phyloP scores from a whole-genome alignment of 164 flowering plant species.

The Tinospora cordifolia region DNA sequence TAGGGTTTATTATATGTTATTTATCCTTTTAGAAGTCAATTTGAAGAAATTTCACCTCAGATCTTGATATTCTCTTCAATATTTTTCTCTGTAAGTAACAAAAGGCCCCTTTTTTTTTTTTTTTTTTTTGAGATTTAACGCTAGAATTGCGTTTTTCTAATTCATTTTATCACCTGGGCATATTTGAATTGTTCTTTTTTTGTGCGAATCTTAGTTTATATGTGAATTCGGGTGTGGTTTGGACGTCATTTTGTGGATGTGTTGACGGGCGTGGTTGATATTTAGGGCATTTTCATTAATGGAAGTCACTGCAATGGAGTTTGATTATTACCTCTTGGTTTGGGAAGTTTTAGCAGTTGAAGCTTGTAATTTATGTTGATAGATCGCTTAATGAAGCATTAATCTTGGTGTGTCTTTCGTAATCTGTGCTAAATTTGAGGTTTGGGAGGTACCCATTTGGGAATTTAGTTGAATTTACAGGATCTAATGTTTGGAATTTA shows the following conservation, averaged over 20 bases:
- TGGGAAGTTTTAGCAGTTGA: not conserved
- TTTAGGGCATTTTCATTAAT: not conserved
- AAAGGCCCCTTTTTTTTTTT: not conserved
- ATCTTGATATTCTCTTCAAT: not conserved
- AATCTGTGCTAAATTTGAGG: not conserved
- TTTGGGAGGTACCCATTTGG: not conserved
- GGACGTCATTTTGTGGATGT: not conserved
- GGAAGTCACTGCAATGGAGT: not conserved
- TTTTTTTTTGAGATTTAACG: not conserved
- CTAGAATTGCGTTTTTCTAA: not conserved
- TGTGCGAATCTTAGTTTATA: not conserved
- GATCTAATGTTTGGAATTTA: not conserved
- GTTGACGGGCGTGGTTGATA: not conserved
- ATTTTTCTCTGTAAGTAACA: constrained; percentile 6
- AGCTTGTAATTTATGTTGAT: not conserved
- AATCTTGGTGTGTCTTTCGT: not conserved
- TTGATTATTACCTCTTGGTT: not conserved
- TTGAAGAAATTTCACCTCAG: not conserved
- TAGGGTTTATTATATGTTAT: constrained; percentile 1
- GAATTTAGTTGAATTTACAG: constrained; percentile 5
- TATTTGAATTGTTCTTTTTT: not conserved
- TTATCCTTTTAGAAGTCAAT: not conserved
- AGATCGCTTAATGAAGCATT: not conserved
- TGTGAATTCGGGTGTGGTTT: not conserved
- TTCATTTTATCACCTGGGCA: not conserved